A percentile compares a stretch with the other conserved stretches of the same genome.
Conservation (phyloP, 805 yeast species). For the Kuraishia hungarica region DNA sequence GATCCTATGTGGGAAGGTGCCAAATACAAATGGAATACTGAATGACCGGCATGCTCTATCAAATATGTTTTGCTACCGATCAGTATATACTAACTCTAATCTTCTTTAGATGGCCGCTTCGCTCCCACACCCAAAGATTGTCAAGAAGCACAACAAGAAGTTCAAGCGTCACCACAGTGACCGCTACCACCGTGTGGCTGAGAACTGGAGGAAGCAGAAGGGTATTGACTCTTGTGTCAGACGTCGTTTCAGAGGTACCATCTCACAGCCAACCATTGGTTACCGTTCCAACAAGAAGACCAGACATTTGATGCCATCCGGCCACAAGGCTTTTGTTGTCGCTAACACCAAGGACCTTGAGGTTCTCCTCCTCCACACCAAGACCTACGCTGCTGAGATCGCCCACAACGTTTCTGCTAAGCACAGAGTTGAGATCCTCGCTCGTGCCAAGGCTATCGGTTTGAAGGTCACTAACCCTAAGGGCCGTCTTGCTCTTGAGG, state of each 20-base stretch:
- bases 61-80: neutral
- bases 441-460: conserved; percentile 97
- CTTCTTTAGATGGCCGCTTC: conserved; percentile 80
- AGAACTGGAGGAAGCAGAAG: conserved; percentile 99
- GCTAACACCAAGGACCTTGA: conserved; percentile 92
- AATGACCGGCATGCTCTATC: neutral
- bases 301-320: conserved; percentile 91
- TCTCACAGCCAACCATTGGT: conserved; percentile 99
- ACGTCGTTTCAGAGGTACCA: conserved; percentile 99
- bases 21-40: too few species aligned
- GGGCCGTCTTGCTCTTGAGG: conserved; percentile 97
- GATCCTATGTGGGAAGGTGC: too few species aligned
- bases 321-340: conserved; percentile 95
- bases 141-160: conserved; percentile 97
- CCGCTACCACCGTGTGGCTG: conserved; percentile 97
- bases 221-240: conserved; percentile 99
- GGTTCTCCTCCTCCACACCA: conserved; percentile 92
- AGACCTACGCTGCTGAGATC: conserved; percentile 99
- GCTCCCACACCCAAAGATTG: conserved; percentile 98
- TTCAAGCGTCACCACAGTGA: conserved; percentile 99
- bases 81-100: neutral
- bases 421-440: conserved; percentile 94
- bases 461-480: conserved; percentile 98
- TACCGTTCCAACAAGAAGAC: conserved; percentile 99
- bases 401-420: conserved; percentile 97